A percentile compares a stretch with the other conserved stretches of the same genome.
Conservation (phyloP, 208 protist genomes). For the Leishmania turanica region DNA sequence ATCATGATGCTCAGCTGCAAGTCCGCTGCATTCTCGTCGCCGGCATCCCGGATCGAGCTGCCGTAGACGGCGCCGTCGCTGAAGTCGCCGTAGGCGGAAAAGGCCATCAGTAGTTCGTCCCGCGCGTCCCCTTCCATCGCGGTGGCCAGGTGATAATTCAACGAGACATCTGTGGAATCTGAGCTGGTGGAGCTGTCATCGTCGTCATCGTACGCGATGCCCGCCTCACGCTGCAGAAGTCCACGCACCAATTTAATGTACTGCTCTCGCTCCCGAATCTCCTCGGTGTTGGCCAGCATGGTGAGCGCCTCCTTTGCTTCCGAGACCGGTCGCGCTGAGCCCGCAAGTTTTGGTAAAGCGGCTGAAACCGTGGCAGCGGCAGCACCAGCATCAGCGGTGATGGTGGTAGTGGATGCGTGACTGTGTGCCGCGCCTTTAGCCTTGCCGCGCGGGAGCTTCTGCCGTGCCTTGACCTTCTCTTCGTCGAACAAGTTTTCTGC, state of each 20-base stretch:
- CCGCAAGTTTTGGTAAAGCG: background rate
- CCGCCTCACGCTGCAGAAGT: constrained; percentile 45
- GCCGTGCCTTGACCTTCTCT: constrained; percentile 19
- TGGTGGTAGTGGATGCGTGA: background rate
- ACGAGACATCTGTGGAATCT: constrained; percentile 68
- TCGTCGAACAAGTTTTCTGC: constrained; percentile 41
- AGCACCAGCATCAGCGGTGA: background rate
- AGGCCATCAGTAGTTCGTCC: constrained; percentile 60
- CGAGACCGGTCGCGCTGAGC: background rate
- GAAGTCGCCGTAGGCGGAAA: constrained; percentile 38
- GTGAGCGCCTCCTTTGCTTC: background rate
- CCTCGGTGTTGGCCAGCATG: background rate
- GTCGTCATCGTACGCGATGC: constrained; percentile 41
- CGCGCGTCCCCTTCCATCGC: constrained; percentile 66
- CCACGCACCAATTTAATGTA: constrained; percentile 54
- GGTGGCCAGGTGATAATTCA: constrained; percentile 74
- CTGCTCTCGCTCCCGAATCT: constrained; percentile 46
- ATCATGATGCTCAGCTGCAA: constrained; percentile 41
- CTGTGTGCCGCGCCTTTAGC: background rate
- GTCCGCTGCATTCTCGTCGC: constrained; percentile 8
- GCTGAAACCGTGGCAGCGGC: background rate
- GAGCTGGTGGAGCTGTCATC: constrained; percentile 37
- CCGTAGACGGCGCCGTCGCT: constrained; percentile 15
- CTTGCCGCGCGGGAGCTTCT: constrained; percentile 8
- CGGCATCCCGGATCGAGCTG: background rate